These are phyloP conservation scores for Skeletonema tropicum DNA, from an alignment of 108 stramenopile species.

Conservation along the genomic window DNA sequence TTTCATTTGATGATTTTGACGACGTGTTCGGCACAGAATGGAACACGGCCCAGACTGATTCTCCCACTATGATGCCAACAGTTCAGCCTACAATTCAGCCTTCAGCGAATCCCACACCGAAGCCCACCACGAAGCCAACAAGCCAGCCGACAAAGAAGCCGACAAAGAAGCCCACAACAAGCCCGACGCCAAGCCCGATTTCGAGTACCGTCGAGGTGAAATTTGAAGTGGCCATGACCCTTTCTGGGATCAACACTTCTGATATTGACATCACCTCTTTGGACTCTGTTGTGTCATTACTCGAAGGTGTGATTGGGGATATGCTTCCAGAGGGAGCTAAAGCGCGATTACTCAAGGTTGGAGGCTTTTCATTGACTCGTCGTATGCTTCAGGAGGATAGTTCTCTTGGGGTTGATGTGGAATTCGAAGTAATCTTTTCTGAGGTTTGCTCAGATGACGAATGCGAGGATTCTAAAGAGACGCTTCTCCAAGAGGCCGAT, in stretches of 20 bases:
- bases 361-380: conserved; percentile 26
- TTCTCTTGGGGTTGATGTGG: conserved; percentile 40
- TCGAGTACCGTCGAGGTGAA: too few species aligned
- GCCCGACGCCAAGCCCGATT: conserved; percentile 8
- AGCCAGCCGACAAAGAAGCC: conserved; percentile 22
- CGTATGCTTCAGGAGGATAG: conserved; percentile 16
- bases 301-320: conserved; percentile 13
- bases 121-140: too few species aligned
- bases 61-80: background rate
- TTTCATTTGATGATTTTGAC: conserved; percentile 8
- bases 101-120: too few species aligned
- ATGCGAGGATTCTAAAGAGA: conserved; percentile 20
- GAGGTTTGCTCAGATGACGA: conserved; percentile 15
- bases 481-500: conserved; percentile 2
- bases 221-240: conserved; percentile 18
- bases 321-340: conserved; percentile 38
- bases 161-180: conserved; percentile 20
- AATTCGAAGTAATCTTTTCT: conserved; percentile 32
- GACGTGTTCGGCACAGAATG: background rate
- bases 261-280: conserved; percentile 34
- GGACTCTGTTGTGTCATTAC: conserved; percentile 25
- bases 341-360: conserved; percentile 39
- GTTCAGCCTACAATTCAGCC: too few species aligned
- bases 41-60: background rate
- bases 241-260: conserved; percentile 23